Base-by-base conservation (phyloP, 306 rosid genomes). In the Corylus avellana region DNA sequence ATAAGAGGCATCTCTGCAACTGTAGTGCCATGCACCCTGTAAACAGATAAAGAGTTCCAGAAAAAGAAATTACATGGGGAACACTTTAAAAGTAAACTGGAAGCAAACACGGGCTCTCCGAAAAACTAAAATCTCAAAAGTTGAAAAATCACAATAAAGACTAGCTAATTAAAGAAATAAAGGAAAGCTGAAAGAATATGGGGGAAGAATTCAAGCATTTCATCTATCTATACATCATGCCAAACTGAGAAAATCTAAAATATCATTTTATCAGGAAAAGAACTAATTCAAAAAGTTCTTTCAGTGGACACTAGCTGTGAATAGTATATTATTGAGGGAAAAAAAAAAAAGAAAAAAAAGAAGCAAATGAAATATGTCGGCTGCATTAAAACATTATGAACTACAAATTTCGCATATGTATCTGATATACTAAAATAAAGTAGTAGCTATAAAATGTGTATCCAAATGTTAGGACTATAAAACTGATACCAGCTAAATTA, bases 1-100 rank as follows among this genome's bases (percentile, higher is more conserved):
- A 93, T 89, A 46, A 95, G 91, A 39, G 99, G 99, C 99, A 95
- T 91, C 91, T 95, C 99, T 49, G 99, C 99, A 63, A 91, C 83
- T 50, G 84, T 56, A 81, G 93, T 77, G 81, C 99, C 99, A 81
- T 95, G 98, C 82, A 95, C 87, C 90, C 99, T 95, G 89, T 82
- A 69, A 67, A 61, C 57, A 81, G 58, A 64, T 59, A 80, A 80
- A 44, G 35, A 51, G 67, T 76, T 61, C 48, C 48, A 81, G 76
- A 70, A 73, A 75, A 82, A 77, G 51, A 20, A 18, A 49, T 75
- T 44, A 37, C 51, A 72, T 7, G 61, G 69, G 75, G 71, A 29
- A 75, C 72, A 70, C 61, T 12, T 64, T 46, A 51, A 71, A 63
- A 12, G 51, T 80, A 63, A 63, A 75, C 81, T 9, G 46, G 61